Conservation (phyloP, 2,329 filamentous ascomycete genomes). For the Lachnellula willkommii region DNA sequence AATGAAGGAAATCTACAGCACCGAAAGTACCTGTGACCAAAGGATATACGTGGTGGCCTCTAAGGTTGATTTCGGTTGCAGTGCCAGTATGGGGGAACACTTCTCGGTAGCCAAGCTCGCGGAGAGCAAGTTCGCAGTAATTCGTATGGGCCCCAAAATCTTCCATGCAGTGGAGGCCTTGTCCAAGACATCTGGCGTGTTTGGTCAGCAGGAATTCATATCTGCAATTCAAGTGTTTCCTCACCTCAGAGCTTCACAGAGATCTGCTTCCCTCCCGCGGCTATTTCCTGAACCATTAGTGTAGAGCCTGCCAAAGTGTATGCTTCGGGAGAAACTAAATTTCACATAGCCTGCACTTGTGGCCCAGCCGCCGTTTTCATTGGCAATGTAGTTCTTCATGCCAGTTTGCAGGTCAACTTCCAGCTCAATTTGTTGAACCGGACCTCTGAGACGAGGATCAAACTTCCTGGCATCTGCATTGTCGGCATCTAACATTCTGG, state of each 20-base stretch:
- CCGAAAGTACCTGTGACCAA: conserved; percentile 73
- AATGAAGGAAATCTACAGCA: conserved; percentile 79
- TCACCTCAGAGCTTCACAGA: conserved; percentile 68
- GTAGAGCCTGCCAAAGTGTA: conserved; percentile 73
- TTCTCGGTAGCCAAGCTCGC: conserved; percentile 62
- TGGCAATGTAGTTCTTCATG: conserved; percentile 99
- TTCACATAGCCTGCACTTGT: conserved; percentile 83
- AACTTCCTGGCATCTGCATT: conserved; percentile 77
- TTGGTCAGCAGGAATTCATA: neutral
- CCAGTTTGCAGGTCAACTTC: conserved; percentile 71
- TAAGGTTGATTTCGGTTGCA: conserved; percentile 59
- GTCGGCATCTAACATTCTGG: conserved; percentile 54
- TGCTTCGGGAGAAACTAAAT: conserved; percentile 66
- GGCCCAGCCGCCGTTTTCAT: conserved; percentile 80
- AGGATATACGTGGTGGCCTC: conserved; percentile 64
- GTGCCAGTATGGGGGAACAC: conserved; percentile 73
- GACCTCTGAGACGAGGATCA: conserved; percentile 75
- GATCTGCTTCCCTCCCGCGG: conserved; percentile 65
- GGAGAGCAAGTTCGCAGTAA: conserved; percentile 72
- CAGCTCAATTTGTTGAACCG: conserved; percentile 65
- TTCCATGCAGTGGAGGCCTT: conserved; percentile 52
- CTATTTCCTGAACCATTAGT: conserved; percentile 54
- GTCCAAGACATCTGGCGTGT: conserved; percentile 41
- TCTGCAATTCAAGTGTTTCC: neutral
- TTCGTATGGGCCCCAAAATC: conserved; percentile 78